A percentile compares a stretch with the other conserved stretches of the same genome.
phyloP scores from a whole-genome alignment of 2,329 filamentous ascomycete genomes.

The Fusarium sp. region DNA sequence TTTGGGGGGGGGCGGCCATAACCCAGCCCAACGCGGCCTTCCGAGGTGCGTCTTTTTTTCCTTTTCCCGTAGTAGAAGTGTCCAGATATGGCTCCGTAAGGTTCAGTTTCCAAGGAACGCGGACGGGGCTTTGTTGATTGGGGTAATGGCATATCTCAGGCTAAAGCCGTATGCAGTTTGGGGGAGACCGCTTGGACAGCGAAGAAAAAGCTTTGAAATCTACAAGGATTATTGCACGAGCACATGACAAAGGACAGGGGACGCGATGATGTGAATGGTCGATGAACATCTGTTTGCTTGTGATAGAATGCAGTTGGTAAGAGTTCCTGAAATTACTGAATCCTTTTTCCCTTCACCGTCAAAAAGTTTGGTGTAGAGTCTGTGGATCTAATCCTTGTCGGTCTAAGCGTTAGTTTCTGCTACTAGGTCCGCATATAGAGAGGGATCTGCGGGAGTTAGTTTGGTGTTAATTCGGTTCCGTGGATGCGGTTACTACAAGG shows the following conservation, averaged over 20 bases:
- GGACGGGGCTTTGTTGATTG: not conserved
- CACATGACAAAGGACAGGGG: not conserved
- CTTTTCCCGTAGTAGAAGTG: conserved; percentile 3
- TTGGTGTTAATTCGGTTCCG: conserved; percentile 19
- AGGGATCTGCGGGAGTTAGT: conserved; percentile 17
- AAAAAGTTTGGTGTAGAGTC: conserved; percentile 13
- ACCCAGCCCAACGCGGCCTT: not conserved
- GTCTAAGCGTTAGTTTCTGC: not conserved
- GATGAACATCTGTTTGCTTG: not conserved
- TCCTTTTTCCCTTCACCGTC: conserved; percentile 7
- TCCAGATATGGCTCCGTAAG: not conserved
- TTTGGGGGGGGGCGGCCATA: not conserved
- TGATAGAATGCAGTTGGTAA: not conserved
- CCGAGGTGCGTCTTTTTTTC: conserved; percentile 37
- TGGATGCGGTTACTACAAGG: conserved; percentile 36
- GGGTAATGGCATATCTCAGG: conserved; percentile 4
- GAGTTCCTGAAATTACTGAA: conserved; percentile 19
- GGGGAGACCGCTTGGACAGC: conserved; percentile 6
- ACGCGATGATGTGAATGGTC: not conserved
- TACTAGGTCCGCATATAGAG: conserved; percentile 30
- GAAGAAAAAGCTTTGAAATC: conserved; percentile 3
- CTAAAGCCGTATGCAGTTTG: conserved; percentile 27
- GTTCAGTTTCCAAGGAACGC: not conserved
- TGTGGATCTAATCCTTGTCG: conserved; percentile 18
- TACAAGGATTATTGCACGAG: not conserved